Evolutionary conservation across 441 rosid species (phyloP).

Genomic region (Omphalea diandra): DNA sequence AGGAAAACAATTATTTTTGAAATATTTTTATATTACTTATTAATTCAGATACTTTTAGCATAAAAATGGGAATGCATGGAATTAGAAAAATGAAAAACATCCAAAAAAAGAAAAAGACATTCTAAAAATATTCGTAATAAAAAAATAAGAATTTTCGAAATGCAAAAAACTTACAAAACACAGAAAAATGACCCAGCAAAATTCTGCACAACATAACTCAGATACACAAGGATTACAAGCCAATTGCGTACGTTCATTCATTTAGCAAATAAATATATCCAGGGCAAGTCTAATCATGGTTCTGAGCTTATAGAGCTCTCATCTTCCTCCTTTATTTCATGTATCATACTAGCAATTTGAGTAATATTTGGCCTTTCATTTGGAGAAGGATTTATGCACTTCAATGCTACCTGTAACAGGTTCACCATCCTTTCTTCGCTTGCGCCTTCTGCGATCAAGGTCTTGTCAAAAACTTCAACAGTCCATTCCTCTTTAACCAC

Average conservation of each 20-base stretch:
- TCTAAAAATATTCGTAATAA: too few relatives aligned
- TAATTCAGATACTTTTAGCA: too few relatives aligned
- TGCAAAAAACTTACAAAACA: too few relatives aligned
- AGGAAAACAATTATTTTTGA: not conserved
- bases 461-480: conserved; percentile 52
- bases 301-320: conserved; percentile 43
- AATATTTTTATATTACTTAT: too few relatives aligned
- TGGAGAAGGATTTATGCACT: conserved; percentile 42
- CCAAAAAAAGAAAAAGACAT: too few relatives aligned
- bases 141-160: too few relatives aligned
- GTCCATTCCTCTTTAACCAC: conserved; percentile 73
- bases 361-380: conserved; percentile 38
- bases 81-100: too few relatives aligned
- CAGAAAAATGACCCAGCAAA: too few relatives aligned
- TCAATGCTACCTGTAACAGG: conserved; percentile 51
- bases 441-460: conserved; percentile 42
- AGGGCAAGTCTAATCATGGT: conserved; percentile 19
- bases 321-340: conserved; percentile 45
- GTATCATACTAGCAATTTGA: conserved; percentile 41
- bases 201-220: too few relatives aligned
- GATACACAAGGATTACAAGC: not conserved
- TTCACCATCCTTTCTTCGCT: conserved; percentile 60
- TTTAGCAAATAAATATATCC: not conserved
- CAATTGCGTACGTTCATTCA: not conserved
- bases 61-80: too few relatives aligned